A percentile compares a stretch with the other conserved stretches of the same genome.
phyloP scores from a whole-genome alignment of 257 asterid species.

The Jacaranda mimosifolia region DNA sequence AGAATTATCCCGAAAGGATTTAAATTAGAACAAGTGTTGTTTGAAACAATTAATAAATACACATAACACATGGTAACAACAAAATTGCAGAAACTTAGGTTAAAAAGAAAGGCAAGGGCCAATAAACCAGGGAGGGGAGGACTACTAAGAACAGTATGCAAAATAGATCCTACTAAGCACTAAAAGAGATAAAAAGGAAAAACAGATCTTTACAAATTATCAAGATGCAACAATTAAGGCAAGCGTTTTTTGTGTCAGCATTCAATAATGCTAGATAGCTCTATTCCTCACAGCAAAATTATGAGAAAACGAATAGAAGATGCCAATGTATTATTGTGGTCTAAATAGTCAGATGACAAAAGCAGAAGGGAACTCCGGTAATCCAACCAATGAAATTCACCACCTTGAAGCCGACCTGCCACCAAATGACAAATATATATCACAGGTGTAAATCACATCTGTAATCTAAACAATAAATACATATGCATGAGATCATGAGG shows the following conservation, averaged over 20 bases:
- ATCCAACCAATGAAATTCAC: conserved; percentile 61
- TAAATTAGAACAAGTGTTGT: conserved; percentile 17
- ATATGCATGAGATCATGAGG: background rate
- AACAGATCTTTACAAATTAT: conserved; percentile 53
- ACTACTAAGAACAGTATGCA: conserved; percentile 31
- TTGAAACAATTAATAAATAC: conserved; percentile 24
- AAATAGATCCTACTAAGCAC: conserved; percentile 27
- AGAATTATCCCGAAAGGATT: conserved; percentile 1
- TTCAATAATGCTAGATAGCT: conserved; percentile 43
- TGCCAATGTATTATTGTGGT: conserved; percentile 63
- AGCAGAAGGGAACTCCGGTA: conserved; percentile 43
- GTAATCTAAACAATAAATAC: background rate
- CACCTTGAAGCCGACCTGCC: conserved; percentile 89
- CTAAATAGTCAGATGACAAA: conserved; percentile 50
- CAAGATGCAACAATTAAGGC: conserved; percentile 52
- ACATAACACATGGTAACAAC: background rate
- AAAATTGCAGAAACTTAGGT: background rate
- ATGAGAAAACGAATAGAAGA: conserved; percentile 48
- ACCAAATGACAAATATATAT: conserved; percentile 40
- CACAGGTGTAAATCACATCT: conserved; percentile 30
- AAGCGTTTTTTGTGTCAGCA: conserved; percentile 40
- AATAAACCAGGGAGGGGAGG: background rate
- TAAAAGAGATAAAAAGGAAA: conserved; percentile 32
- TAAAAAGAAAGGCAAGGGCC: background rate
- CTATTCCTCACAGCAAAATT: conserved; percentile 64